Evolutionary conservation across 371 early-diverging fungal genomes (phyloP), one percentile per base, ranked within the genome.

Genomic region (Actinomortierella wolfii): DNA sequence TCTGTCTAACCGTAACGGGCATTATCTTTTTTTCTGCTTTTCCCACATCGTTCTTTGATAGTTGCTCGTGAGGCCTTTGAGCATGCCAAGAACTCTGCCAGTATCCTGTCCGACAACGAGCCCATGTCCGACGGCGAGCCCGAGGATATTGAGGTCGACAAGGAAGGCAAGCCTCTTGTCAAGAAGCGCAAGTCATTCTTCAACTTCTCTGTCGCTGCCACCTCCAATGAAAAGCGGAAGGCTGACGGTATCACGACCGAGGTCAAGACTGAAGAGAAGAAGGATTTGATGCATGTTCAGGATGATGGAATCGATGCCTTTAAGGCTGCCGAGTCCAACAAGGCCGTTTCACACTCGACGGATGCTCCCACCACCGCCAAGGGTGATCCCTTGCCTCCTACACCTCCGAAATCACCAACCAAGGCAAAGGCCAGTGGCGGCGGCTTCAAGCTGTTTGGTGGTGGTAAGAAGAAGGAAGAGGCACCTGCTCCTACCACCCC

Each of bases 181-280:
- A 73, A 73, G 74, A 73, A 73, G 57, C 77, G 77, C 64, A 73
- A 73, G 57, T 73, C 77, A 25, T 77, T 68, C 77, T 73, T 77
- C 54, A 63, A 65, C 14, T 67, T 73, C 53, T 67, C 68, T 3
- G 77, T 64, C 25, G 63, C 64, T n/a, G 58, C 67, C n/a, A 69
- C 76, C 1, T 57, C 55, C 24, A 66, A 76, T 25, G 76, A 66
- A 26, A 76, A 67, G 67, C 64, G 51, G 23, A 70, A 71, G 55
- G 76, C 62, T 3, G 71, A 67, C 18, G 76, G 71, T 20, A 41
- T 76, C 28, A 64, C 70, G 3, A 71, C 57, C 13, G 71, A 68
- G 53, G 70, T 70, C 44, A 47, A 59, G 39, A 60, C 68, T 3
- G 77, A 73, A 59, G 68, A 73, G 52, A 68, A 73, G 64, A 56